Percentiles rank a stretch among this genome's conserved stretches.
phyloP scores from a whole-genome alignment of 345 rosid species.

The Rhodomyrtus tomentosa region DNA sequence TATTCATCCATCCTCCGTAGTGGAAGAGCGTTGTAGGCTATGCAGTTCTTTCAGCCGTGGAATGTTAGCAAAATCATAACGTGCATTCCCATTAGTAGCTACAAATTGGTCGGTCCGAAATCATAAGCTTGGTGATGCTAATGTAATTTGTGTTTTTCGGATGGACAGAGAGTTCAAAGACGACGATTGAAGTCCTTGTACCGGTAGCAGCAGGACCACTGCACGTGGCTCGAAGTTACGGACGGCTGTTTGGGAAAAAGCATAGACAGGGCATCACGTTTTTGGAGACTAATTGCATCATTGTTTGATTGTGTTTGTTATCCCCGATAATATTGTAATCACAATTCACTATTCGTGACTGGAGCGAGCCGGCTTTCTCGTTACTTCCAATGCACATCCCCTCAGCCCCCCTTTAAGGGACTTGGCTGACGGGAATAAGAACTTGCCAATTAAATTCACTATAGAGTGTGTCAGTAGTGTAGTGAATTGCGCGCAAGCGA shows the following conservation, averaged over 20 bases:
- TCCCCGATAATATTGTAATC: neutral
- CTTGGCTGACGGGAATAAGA: neutral
- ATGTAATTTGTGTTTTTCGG: neutral
- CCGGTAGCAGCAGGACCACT: neutral
- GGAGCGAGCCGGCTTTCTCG: neutral
- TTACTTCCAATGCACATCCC: neutral
- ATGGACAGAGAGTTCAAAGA: slow-evolving; percentile 23
- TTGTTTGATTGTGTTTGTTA: neutral
- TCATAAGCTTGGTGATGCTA: neutral
- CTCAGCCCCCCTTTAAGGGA: neutral
- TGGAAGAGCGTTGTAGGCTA: neutral
- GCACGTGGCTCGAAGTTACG: neutral
- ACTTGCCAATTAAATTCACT: neutral
- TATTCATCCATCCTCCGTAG: neutral
- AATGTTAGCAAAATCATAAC: neutral
- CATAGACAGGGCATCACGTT: neutral
- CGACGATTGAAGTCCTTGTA: slow-evolving; percentile 7
- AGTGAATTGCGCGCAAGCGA: neutral
- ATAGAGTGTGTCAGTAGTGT: neutral
- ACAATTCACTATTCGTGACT: neutral
- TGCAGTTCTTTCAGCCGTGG: neutral
- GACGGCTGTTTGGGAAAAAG: neutral
- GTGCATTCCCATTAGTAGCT: neutral
- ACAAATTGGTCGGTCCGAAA: neutral
- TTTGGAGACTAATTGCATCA: neutral